Evolutionary conservation across 1,284 basidiomycete species (phyloP).

Genomic region (Trichosporon ovoides): DNA sequence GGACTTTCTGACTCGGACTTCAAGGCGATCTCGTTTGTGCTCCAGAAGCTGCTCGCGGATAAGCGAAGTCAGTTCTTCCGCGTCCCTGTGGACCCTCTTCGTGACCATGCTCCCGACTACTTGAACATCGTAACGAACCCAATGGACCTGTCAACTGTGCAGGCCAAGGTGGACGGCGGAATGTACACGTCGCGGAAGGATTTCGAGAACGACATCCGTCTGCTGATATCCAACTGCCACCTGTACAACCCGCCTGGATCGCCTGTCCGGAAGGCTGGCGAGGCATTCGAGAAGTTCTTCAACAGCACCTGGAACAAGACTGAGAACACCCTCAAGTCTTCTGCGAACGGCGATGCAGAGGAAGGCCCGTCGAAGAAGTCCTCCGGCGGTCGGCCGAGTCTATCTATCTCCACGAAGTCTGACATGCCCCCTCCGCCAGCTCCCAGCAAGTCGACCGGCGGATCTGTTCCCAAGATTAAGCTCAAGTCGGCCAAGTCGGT

Average conservation of each 20-base stretch:
- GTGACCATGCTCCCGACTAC: slow-evolving; percentile 80
- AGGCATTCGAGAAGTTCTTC: slow-evolving; percentile 73
- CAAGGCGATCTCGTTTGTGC: slow-evolving; percentile 68
- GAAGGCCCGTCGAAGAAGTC: neutral
- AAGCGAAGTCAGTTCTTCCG: slow-evolving; percentile 55
- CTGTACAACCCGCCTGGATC: slow-evolving; percentile 73
- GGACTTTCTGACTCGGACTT: slow-evolving; percentile 79
- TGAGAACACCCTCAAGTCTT: slow-evolving; percentile 37
- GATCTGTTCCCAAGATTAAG: slow-evolving; percentile 27
- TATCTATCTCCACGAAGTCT: slow-evolving; percentile 5
- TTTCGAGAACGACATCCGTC: slow-evolving; percentile 79
- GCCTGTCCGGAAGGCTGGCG: slow-evolving; percentile 70
- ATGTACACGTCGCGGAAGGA: slow-evolving; percentile 73
- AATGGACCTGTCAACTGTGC: slow-evolving; percentile 90
- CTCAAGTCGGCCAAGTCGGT: slow-evolving; percentile 33
- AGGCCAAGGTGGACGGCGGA: slow-evolving; percentile 78
- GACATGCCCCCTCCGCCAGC: slow-evolving; percentile 20
- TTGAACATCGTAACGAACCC: slow-evolving; percentile 84
- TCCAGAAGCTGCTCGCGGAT: slow-evolving; percentile 65
- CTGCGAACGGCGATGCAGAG: neutral
- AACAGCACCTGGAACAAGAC: slow-evolving; percentile 51
- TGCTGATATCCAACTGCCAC: slow-evolving; percentile 85
- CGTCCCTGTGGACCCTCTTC: slow-evolving; percentile 82
- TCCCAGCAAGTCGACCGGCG: slow-evolving; percentile 1
- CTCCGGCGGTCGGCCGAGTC: neutral